A percentile compares a stretch with the other conserved stretches of the same genome.
phyloP scores from a whole-genome alignment of 768 basidiomycete genomes.

The Ephemerocybe angulata region DNA sequence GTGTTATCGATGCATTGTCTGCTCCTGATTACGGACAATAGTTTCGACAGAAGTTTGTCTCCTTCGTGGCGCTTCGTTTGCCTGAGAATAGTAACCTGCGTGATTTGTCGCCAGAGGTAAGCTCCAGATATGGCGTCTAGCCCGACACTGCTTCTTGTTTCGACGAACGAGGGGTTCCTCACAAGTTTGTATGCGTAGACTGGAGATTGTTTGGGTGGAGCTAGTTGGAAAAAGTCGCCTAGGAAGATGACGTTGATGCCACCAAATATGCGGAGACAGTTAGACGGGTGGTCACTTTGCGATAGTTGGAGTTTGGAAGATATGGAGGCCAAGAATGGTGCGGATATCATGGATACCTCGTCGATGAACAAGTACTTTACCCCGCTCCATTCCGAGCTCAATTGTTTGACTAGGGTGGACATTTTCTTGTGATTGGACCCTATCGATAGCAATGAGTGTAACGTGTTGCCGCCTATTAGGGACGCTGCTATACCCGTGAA shows the following conservation, averaged over 20 bases:
- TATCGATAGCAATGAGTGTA: conserved; percentile 23
- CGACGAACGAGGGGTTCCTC: neutral
- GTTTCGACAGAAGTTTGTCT: conserved; percentile 8
- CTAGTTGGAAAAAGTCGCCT: conserved; percentile 14
- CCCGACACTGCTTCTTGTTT: neutral
- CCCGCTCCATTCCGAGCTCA: conserved; percentile 12
- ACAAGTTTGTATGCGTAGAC: conserved; percentile 17
- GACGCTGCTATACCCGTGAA: conserved; percentile 28
- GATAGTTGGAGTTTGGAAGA: conserved; percentile 17
- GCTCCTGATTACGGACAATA: conserved; percentile 7
- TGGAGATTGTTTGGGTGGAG: conserved; percentile 13
- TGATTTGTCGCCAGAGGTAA: conserved; percentile 12
- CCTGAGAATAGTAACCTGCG: conserved; percentile 8
- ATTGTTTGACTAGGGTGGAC: neutral
- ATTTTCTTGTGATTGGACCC: neutral
- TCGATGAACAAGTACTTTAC: conserved; percentile 20
- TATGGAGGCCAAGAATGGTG: conserved; percentile 17
- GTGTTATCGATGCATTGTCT: neutral
- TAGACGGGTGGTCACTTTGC: conserved; percentile 9
- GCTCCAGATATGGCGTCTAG: conserved; percentile 8
- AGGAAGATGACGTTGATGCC: conserved; percentile 29
- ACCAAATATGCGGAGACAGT: conserved; percentile 18
- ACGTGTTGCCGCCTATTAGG: conserved; percentile 24
- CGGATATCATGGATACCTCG: conserved; percentile 17
- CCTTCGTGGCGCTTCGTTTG: conserved; percentile 12